Conservation (phyloP, 208 protist genomes). For the Trypanosoma avium region DNA sequence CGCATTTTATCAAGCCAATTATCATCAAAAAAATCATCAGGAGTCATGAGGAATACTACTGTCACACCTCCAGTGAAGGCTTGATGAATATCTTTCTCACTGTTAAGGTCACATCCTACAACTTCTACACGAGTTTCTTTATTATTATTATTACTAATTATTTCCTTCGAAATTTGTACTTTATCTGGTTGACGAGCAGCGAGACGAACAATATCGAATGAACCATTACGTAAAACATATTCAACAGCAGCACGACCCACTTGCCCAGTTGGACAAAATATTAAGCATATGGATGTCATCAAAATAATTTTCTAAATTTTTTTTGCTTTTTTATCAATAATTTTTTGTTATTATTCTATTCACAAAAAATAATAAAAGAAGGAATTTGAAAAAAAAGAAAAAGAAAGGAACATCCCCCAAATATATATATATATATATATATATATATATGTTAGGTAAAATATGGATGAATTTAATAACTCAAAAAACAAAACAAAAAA, state of each 20-base stretch:
- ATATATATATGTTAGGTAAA: not conserved
- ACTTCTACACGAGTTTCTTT: not conserved
- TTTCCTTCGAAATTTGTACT: not conserved
- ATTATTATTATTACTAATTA: not conserved
- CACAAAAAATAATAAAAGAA: not conserved
- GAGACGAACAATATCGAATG: not conserved
- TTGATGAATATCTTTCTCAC: not conserved
- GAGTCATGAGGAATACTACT: not conserved
- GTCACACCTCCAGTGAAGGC: not conserved
- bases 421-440: not conserved
- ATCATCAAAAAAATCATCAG: constrained; percentile 2
- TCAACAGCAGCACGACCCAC: not conserved
- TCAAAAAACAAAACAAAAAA: no score
- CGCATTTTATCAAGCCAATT: not conserved
- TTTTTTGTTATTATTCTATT: not conserved
- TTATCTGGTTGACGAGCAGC: not conserved
- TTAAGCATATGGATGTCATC: not conserved
- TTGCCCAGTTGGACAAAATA: not conserved
- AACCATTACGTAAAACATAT: not conserved
- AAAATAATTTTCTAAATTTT: not conserved
- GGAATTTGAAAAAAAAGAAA: not conserved
- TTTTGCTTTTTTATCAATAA: not conserved
- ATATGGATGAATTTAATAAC: not conserved
- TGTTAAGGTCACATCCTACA: not conserved
- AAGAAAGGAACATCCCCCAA: not conserved